Base-by-base conservation (phyloP, 2,329 filamentous ascomycete genomes). In the Colletotrichum truncatum region DNA sequence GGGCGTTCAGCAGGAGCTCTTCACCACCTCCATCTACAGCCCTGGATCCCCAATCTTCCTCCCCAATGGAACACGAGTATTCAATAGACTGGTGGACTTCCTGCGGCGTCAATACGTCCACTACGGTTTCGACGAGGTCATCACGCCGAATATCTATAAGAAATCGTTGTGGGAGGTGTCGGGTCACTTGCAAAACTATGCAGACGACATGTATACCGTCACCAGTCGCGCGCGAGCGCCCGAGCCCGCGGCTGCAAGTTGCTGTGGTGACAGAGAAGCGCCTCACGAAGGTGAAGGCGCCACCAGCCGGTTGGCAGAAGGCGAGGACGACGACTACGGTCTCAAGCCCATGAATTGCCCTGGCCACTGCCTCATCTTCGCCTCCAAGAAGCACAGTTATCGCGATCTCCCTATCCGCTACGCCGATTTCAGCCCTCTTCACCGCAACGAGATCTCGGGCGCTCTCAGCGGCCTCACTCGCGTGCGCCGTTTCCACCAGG, bases 301-400 rank as follows among this genome's bases (percentile, higher is more conserved):
- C 69, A 46, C 53, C 11, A 41, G 48, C 28, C 49, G 59, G 34
- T 38, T 41, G 9, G 63, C 71, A 1, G 74, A 75, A 18, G 87
- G 89, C 66, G 88, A 91, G 67, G 85, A 87, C 66, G 89, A 90
- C 68, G 91, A 92, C 67, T 97, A 93, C 77, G 93, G 92, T 16
- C 81, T 97, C 70, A 97, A 97, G 77, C 93, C 93, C 12, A 97
- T 97, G 93, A 97, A 97, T 75, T 97, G 93, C 74, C 93, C 93
- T 0, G 93, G 93, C 3, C 93, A 97, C 77, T 97, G 93, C 75
- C 82, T 97, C 68, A 87, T 97, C 67, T 97, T 97, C 75, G 90
- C 87, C 66, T 90, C 90, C 48, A 87, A 90, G 69, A 85, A 85
- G 62, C 88, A 89, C 66, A 93, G 90, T 70, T 95, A 95, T 77